These are phyloP conservation scores for Solanum pimpinellifolium DNA, from an alignment of 257 asterid species.

Conservation along the genomic window DNA sequence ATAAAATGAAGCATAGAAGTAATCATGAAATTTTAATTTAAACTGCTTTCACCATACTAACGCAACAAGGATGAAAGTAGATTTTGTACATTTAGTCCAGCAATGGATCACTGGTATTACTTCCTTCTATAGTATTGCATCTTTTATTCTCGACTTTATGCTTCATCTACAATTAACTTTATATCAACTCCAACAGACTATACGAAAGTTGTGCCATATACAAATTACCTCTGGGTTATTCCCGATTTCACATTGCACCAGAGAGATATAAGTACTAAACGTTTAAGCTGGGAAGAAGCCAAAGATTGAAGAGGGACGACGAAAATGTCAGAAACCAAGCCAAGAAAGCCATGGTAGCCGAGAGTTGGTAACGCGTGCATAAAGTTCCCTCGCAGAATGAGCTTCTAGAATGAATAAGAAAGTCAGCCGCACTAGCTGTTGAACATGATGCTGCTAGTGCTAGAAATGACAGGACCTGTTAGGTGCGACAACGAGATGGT, in stretches of 20 bases:
- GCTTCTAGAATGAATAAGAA: conserved; percentile 43
- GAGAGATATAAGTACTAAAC: background rate
- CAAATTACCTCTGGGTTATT: conserved; percentile 7
- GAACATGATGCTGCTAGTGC: conserved; percentile 85
- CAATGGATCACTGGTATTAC: background rate
- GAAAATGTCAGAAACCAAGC: conserved; percentile 73
- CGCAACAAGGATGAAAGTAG: background rate
- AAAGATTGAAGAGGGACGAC: conserved; percentile 81
- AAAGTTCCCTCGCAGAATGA: conserved; percentile 34
- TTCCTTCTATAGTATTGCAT: background rate
- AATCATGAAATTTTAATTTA: background rate
- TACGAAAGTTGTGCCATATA: background rate
- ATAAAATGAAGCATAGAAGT: background rate
- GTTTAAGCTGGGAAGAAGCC: conserved; percentile 45
- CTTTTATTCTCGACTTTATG: background rate
- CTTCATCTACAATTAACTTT: background rate
- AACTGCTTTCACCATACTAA: background rate
- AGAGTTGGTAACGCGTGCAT: conserved; percentile 64
- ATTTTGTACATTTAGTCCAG: background rate
- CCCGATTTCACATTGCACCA: background rate
- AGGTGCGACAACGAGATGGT: background rate
- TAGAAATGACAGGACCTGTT: conserved; percentile 55
- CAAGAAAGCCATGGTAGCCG: conserved; percentile 88
- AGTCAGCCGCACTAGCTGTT: conserved; percentile 62
- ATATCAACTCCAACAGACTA: background rate